Evolutionary conservation across 257 asterid species (phyloP).

Genomic region (Primulina huaijiensis): DNA sequence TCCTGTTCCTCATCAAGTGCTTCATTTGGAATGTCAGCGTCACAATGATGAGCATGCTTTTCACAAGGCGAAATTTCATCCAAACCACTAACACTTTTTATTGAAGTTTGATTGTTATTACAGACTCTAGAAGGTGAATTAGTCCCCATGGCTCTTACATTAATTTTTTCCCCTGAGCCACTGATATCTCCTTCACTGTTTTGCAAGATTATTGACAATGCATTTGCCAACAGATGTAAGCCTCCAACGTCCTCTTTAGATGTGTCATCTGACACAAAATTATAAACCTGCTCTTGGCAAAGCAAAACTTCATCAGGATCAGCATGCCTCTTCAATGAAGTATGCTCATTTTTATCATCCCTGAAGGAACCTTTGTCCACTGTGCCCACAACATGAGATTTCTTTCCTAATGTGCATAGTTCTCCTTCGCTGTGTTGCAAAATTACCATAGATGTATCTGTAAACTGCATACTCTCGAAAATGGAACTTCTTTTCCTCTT

Average conservation of each 20-base stretch:
- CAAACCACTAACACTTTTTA: conserved; percentile 15
- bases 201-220: conserved; percentile 20
- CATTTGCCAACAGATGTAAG: conserved; percentile 9
- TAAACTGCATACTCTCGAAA: conserved; percentile 23
- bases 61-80: conserved; percentile 14
- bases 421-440: conserved; percentile 24
- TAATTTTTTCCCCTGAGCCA: conserved; percentile 24
- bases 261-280: background rate
- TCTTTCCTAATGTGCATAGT: conserved; percentile 25
- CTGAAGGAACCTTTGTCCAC: conserved; percentile 23
- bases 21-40: conserved; percentile 17
- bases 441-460: conserved; percentile 21
- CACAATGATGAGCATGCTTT: conserved; percentile 13
- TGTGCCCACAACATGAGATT: conserved; percentile 18
- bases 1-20: conserved; percentile 16
- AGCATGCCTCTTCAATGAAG: conserved; percentile 29
- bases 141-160: conserved; percentile 14
- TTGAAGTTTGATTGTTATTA: conserved; percentile 18
- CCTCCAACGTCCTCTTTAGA: background rate
- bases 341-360: conserved; percentile 23
- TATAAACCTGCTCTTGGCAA: conserved; percentile 21
- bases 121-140: conserved; percentile 17
- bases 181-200: conserved; percentile 24
- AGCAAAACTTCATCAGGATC: conserved; percentile 23
- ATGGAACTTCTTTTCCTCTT: conserved; percentile 32